Conservation (phyloP, 2,329 filamentous ascomycete species). For the Grosmannia serpens region DNA sequence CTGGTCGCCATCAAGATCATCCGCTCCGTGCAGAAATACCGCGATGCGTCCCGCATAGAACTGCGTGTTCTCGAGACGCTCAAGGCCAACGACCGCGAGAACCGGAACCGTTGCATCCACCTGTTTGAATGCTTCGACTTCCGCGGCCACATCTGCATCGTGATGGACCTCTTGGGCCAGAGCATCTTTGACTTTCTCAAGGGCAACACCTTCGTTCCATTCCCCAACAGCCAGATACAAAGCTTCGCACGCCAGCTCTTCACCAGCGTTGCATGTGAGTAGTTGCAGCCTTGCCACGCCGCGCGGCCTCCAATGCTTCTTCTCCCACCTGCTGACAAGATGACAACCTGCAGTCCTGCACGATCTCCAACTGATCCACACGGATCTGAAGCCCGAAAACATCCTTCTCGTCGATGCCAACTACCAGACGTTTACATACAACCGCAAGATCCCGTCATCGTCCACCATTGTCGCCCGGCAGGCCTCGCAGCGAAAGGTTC, state of each 20-base stretch:
- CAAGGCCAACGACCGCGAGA: conserved; percentile 79
- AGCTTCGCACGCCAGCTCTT: conserved; percentile 91
- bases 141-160: conserved; percentile 87
- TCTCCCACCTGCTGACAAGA: not conserved
- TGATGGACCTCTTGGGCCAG: conserved; percentile 70
- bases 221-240: conserved; percentile 97
- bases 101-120: conserved; percentile 94
- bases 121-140: conserved; percentile 95
- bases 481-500: conserved; percentile 51
- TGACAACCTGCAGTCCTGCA: conserved; percentile 61
- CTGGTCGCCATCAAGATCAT: conserved; percentile 94
- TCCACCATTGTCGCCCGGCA: conserved; percentile 47
- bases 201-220: conserved; percentile 87
- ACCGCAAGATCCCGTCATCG: conserved; percentile 57
- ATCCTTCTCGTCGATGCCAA: conserved; percentile 54
- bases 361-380: conserved; percentile 94
- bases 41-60: conserved; percentile 91
- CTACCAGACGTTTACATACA: conserved; percentile 62
- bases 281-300: conserved; percentile 29
- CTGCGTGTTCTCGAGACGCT: conserved; percentile 85
- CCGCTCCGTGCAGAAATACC: conserved; percentile 94
- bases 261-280: conserved; percentile 93
- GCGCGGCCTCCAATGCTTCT: no score
- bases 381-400: conserved; percentile 62
- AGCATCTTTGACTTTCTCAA: conserved; percentile 99